Evolutionary conservation across 2,329 filamentous ascomycete species (phyloP), one percentile per base, ranked within the genome.

Genomic region (Colletotrichum orbiculare): DNA sequence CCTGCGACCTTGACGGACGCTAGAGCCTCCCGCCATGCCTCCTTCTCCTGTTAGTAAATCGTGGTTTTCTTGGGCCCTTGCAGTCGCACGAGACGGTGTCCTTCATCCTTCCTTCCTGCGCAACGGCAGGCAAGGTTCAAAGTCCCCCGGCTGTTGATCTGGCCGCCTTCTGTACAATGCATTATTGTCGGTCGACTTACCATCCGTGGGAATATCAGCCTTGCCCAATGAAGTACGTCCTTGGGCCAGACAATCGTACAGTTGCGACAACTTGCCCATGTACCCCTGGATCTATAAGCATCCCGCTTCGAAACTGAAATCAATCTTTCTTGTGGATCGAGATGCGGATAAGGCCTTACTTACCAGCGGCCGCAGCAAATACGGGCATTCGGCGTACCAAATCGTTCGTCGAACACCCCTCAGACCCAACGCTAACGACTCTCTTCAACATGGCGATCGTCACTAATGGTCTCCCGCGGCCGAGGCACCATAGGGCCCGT

Each of bases 381-480:
- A 35, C 43, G 46, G 15, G 8, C 12, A 43, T 33, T 53, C 11
- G n/a, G 17, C 11, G 41, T 11, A 10, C 12, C 15, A 35, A n/a
- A 35, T 17, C 45, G 13, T 38, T 12, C 17, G 56, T 41, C 17
- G 54, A 25, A 17, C 15, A 17, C 39, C 45, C 49, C 58, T 57
- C 47, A 53, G 52, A 38, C 62, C 4, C n/a, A 10, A 11, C 12
- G 9, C 34, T 34, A 33, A 45, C 25, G 42, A 47, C 25, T 38
- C 35, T 58, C 37, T 25, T 17, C 52, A 53, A 62, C 58, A 62
- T 65, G 52, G 43, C 39, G 63, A 66, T 66, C 58, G 17, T 57
- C 63, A 53, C 17, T 47, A 12, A 52, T 62, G 53, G 63, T 47
- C n/a, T 8, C 7, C 7, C 33, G 41, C 12, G 47, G 47, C 41